Evolutionary conservation across 1,139 yeast species (phyloP), one percentile per base, ranked within the genome.

Genomic region (Debaryomyces subglobosus): DNA sequence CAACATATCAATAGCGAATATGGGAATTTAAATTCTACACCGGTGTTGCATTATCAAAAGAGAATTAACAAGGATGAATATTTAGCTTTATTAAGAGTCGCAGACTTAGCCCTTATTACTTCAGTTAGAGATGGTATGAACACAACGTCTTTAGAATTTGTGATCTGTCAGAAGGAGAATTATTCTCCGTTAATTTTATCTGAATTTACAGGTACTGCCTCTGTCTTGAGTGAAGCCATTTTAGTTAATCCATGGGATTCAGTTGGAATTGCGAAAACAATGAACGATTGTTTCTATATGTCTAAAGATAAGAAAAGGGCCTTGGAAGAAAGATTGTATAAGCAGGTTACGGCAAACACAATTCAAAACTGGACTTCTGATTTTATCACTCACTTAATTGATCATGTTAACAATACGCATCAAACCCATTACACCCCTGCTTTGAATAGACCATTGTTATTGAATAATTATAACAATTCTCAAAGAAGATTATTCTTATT

Each of bases 161-260:
- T 92, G 37, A 84, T 92, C 29, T 88, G 97, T 58, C 98, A 95
- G 68, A 84, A 87, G 60, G 71, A 80, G 43, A 77, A 81, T 51
- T 79, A 80, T 54, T 84, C 87, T 6, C 97, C 97, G 0, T 76
- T 94, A 58, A 82, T 94, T 38, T 71, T 92, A 42, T 88, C 96
- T 23, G 99, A 94, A 69, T 94, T 94, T 62, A 88, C 96, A 40
- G 99, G 99, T 45, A 86, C 96, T 2, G 88, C 96, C 0, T 81
- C 92, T 3, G 86, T 89, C 1, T 71, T 94, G 49, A 78, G 78
- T 43, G 96, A 89, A 53, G 90, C 97, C 1, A 78, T 89, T 43
- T 82, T 88, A 56, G 96, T 94, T 34, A 95, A 94, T 60, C 99
- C 99, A 12, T 94, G 97, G 96, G 98, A 94, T 68, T 78, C 95